These are phyloP conservation scores for Tardiomyces digboiensis DNA, from an alignment of 1,139 yeast genomes.

Conservation along the genomic window DNA sequence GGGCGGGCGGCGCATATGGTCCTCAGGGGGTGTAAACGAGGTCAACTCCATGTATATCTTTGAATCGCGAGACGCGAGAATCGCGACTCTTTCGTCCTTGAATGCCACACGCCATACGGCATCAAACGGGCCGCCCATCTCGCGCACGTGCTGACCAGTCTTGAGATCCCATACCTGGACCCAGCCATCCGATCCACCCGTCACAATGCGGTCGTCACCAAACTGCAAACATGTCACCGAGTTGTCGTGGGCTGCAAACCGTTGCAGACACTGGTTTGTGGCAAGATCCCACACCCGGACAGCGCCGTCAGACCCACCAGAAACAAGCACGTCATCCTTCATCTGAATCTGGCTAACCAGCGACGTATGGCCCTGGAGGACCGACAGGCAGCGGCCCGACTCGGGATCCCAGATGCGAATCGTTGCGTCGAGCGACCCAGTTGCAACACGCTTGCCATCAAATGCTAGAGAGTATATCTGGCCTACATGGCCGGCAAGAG, in stretches of 20 bases:
- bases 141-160: conserved; percentile 47
- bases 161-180: conserved; percentile 90
- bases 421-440: conserved; percentile 88
- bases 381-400: conserved; percentile 68
- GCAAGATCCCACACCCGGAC: conserved; percentile 93
- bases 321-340: conserved; percentile 75
- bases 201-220: conserved; percentile 79
- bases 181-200: conserved; percentile 82
- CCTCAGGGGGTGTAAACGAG: conserved; percentile 20
- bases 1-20: background rate
- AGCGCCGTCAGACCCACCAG: conserved; percentile 89
- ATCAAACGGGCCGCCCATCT: conserved; percentile 27
- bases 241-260: conserved; percentile 73
- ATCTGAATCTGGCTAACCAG: conserved; percentile 74
- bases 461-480: conserved; percentile 82
- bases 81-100: conserved; percentile 31
- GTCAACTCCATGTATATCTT: conserved; percentile 30
- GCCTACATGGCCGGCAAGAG: conserved; percentile 76
- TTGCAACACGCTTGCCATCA: conserved; percentile 67
- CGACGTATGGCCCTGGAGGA: conserved; percentile 68
- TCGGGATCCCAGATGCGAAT: conserved; percentile 85
- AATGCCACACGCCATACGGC: conserved; percentile 36
- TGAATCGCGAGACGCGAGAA: conserved; percentile 27
- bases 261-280: conserved; percentile 77
- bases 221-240: conserved; percentile 82